Evolutionary conservation across 495 filamentous ascomycete species (phyloP).

Genomic region (Aspergillus cristatus): DNA sequence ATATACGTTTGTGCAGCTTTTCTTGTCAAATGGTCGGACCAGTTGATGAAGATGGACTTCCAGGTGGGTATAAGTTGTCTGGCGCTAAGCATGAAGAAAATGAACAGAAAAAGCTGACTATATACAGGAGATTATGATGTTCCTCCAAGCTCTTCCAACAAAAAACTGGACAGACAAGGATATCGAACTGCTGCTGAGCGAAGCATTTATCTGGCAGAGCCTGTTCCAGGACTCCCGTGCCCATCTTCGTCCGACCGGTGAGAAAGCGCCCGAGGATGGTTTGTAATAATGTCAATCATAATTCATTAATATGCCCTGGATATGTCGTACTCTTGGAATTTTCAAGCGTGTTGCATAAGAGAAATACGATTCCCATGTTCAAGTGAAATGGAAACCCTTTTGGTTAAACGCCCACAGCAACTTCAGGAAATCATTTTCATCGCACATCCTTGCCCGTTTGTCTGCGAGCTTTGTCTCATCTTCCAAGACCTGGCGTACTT

Average conservation of each 20-base stretch:
- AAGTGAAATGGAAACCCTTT: slow-evolving; percentile 89
- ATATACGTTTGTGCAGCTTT: slow-evolving; percentile 98
- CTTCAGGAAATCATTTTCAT: slow-evolving; percentile 83
- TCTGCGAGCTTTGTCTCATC: slow-evolving; percentile 68
- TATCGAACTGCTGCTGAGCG: slow-evolving; percentile 87
- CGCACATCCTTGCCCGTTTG: slow-evolving; percentile 71
- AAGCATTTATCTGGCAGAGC: slow-evolving; percentile 94
- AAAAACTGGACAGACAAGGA: slow-evolving; percentile 95
- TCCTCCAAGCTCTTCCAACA: slow-evolving; percentile 91
- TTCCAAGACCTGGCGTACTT: slow-evolving; percentile 73
- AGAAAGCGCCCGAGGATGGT: slow-evolving; percentile 30
- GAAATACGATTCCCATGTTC: no score
- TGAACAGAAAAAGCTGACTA: slow-evolving; percentile 3
- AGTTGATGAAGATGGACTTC: slow-evolving; percentile 95
- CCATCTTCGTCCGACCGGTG: slow-evolving; percentile 54
- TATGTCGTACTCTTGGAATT: not conserved
- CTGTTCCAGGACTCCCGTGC: slow-evolving; percentile 82
- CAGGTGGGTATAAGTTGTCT: slow-evolving; percentile 31
- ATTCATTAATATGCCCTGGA: slow-evolving; percentile 18
- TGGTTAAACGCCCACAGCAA: slow-evolving; percentile 72
- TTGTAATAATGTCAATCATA: slow-evolving; percentile 34
- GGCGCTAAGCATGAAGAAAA: not conserved
- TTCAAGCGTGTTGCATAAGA: not conserved
- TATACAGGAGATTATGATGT: slow-evolving; percentile 93
- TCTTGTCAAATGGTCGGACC: slow-evolving; percentile 96